These are phyloP conservation scores for Aspergillus fischeri DNA, from an alignment of 2,329 filamentous ascomycete genomes.

Conservation along the genomic window DNA sequence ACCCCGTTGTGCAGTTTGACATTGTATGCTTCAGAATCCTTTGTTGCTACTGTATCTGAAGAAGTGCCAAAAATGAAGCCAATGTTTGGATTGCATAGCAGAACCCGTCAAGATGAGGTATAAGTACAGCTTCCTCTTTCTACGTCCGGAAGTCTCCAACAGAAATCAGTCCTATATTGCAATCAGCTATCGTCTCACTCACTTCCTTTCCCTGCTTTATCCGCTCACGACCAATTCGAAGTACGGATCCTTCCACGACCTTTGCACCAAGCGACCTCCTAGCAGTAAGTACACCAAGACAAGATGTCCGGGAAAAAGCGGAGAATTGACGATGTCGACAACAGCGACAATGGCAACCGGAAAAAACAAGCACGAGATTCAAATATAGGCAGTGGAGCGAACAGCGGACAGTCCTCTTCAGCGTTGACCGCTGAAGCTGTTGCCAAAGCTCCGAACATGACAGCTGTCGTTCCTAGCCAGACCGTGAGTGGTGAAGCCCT, in stretches of 20 bases:
- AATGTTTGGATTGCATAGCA: neutral
- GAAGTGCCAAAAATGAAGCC: neutral
- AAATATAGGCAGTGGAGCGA: neutral
- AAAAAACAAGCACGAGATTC: neutral
- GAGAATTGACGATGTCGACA: neutral
- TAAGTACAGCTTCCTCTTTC: neutral
- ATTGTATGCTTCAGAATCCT: neutral
- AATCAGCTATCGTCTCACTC: neutral
- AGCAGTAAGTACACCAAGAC: neutral
- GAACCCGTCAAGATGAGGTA: neutral
- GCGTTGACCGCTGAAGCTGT: neutral
- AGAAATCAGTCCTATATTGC: neutral
- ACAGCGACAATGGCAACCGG: neutral
- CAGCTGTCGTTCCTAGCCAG: neutral
- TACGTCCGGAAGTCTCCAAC: neutral
- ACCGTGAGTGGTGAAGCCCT: neutral
- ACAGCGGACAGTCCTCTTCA: neutral
- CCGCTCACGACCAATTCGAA: neutral
- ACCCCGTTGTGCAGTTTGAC: neutral
- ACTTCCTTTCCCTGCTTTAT: neutral
- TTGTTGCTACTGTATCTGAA: neutral
- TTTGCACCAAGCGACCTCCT: neutral
- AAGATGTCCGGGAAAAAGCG: slow-evolving; percentile 1
- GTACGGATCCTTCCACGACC: neutral
- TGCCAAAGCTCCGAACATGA: neutral